phyloP scores from a whole-genome alignment of 148 eudicot species.

The Fagopyrum esculentum region DNA sequence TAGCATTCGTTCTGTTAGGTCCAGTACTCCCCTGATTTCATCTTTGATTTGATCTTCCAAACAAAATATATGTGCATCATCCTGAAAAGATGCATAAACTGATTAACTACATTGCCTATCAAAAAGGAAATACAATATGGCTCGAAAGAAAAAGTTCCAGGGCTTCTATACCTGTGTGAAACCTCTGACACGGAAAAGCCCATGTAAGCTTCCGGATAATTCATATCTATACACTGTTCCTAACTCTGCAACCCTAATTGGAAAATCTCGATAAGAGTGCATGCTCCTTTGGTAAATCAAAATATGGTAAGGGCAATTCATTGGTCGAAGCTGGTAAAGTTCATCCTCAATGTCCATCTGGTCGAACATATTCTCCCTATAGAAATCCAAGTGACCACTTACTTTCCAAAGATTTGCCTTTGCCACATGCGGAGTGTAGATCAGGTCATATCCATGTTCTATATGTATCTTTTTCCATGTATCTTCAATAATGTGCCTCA shows the following conservation, averaged over 20 bases:
- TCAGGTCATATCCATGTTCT: constrained; percentile 75
- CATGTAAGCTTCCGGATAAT: constrained; percentile 92
- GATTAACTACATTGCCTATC: not conserved
- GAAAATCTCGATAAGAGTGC: constrained; percentile 94
- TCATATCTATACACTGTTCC: constrained; percentile 98
- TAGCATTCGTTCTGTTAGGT: constrained; percentile 82
- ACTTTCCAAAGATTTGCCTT: constrained; percentile 95
- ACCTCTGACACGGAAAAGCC: constrained; percentile 98
- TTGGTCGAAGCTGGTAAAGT: constrained; percentile 96
- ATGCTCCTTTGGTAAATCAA: constrained; percentile 74
- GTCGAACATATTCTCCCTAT: constrained; percentile 92
- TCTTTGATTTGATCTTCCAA: constrained; percentile 90
- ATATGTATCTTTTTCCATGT: constrained; percentile 89
- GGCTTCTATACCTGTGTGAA: constrained; percentile 71
- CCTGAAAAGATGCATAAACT: constrained; percentile 32
- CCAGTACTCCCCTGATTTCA: constrained; percentile 92
- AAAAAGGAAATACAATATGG: no score
- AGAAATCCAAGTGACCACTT: constrained; percentile 98
- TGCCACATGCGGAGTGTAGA: constrained; percentile 99
- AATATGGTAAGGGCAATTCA: constrained; percentile 99
- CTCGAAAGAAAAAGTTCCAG: not conserved
- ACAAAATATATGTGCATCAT: constrained; percentile 98
- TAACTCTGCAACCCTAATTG: constrained; percentile 91
- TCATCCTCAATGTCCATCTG: constrained; percentile 96
- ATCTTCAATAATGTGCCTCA: constrained; percentile 90